Conservation (phyloP, 192 early-diverging fungal species). For the Coemansia sp. region DNA sequence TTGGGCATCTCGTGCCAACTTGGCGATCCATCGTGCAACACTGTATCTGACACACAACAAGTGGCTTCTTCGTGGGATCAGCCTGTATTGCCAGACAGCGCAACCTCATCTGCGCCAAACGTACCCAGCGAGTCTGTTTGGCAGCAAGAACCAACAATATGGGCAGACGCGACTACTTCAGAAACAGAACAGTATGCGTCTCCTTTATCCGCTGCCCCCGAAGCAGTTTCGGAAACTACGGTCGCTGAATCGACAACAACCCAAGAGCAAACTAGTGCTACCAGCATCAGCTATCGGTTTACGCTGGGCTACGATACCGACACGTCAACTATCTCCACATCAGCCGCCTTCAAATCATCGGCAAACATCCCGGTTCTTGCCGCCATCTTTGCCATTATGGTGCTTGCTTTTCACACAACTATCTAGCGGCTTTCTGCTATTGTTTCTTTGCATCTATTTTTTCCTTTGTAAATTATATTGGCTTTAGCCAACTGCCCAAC, state of each 20-base stretch:
- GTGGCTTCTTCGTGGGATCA: no score
- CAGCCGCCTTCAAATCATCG: background rate
- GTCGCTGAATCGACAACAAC: background rate
- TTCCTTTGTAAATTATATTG: background rate
- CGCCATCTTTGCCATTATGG: no score
- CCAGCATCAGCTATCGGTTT: slow-evolving; percentile 2
- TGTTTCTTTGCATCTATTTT: background rate
- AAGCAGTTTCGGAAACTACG: background rate
- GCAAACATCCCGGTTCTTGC: background rate
- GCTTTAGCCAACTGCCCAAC: background rate
- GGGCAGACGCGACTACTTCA: no score
- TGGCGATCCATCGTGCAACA: no score
- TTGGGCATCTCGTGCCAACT: no score
- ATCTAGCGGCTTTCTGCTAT: background rate
- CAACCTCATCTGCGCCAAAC: background rate
- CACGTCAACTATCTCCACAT: background rate
- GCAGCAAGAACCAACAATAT: background rate
- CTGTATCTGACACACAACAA: no score
- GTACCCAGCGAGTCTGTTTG: background rate
- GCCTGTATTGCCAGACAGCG: background rate
- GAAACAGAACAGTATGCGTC: background rate
- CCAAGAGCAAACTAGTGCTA: background rate
- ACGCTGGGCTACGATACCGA: background rate
- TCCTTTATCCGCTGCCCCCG: background rate
- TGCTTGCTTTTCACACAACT: no score